These are phyloP conservation scores for Fistulinella cinereoalba DNA, from an alignment of 1,284 basidiomycete genomes.

Conservation along the genomic window DNA sequence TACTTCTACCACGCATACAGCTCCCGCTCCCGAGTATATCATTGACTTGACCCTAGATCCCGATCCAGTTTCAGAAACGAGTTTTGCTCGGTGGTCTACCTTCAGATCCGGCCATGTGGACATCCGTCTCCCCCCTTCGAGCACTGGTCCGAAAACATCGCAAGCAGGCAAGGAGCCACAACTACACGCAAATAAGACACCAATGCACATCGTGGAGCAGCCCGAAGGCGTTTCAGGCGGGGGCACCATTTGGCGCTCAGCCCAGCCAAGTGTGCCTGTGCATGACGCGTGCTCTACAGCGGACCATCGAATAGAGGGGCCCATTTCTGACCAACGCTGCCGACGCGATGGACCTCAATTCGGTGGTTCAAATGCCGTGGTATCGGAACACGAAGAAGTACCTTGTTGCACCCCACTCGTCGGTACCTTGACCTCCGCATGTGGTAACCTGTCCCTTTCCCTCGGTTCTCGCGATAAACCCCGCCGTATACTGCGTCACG, in stretches of 20 bases:
- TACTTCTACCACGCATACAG: no score
- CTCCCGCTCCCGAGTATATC: constrained; percentile 3
- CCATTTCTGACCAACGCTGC: background rate
- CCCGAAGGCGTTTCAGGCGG: background rate
- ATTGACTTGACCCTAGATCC: constrained; percentile 12
- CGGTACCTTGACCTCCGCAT: constrained; percentile 4
- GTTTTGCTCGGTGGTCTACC: constrained; percentile 17
- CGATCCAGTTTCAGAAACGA: background rate
- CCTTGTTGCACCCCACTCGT: background rate
- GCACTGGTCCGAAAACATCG: background rate
- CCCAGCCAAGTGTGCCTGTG: background rate
- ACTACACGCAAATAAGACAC: background rate
- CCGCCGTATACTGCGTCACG: constrained; percentile 36
- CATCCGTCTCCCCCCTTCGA: constrained; percentile 6
- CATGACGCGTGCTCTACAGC: background rate
- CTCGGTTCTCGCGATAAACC: constrained; percentile 39
- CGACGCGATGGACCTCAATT: background rate
- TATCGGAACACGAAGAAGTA: background rate
- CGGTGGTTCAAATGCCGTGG: background rate
- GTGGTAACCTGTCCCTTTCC: constrained; percentile 21
- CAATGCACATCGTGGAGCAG: background rate
- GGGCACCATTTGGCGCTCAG: background rate
- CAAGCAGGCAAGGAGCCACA: background rate
- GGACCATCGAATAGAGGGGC: background rate
- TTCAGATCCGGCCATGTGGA: constrained; percentile 26